Conservation (phyloP, 2,329 filamentous ascomycete species). For the Diaporthe destruens region DNA sequence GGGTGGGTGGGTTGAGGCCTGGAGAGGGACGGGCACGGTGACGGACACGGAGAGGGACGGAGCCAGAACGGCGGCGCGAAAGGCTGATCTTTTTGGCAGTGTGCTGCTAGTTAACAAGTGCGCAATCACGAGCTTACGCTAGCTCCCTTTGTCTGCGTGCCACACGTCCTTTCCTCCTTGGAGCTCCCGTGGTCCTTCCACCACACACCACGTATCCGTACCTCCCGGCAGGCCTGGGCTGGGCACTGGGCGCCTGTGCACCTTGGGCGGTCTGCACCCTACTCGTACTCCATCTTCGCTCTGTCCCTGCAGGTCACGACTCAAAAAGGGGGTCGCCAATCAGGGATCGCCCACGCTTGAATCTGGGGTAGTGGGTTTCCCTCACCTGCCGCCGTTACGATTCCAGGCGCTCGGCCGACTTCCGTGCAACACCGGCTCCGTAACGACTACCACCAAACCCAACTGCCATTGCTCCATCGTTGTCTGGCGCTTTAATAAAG, state of each 20-base stretch:
- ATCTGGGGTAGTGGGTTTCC: constrained; percentile 35
- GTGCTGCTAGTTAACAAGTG: not conserved
- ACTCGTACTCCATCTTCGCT: no score
- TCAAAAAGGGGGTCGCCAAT: constrained; percentile 31
- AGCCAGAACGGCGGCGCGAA: not conserved
- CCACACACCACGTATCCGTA: not conserved
- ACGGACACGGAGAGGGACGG: constrained; percentile 19
- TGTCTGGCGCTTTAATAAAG: not conserved
- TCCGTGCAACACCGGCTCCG: constrained; percentile 33
- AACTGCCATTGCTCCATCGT: not conserved
- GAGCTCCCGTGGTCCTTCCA: not conserved
- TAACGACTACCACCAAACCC: not conserved
- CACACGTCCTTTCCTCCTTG: not conserved
- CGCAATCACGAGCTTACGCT: constrained; percentile 15
- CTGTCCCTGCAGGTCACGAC: constrained; percentile 6
- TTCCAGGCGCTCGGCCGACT: constrained; percentile 30
- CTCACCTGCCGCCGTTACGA: not conserved
- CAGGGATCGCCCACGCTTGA: constrained; percentile 30
- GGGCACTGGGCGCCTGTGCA: constrained; percentile 8
- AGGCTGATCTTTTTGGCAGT: constrained; percentile 10
- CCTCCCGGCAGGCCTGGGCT: constrained; percentile 3
- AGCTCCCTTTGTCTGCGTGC: constrained; percentile 24
- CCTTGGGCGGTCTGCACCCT: constrained; percentile 5
- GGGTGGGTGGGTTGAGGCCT: not conserved
- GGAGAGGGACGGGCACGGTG: not conserved